Base-by-base conservation (phyloP, 2,329 filamentous ascomycete species). In the Aureobasidium sp. region DNA sequence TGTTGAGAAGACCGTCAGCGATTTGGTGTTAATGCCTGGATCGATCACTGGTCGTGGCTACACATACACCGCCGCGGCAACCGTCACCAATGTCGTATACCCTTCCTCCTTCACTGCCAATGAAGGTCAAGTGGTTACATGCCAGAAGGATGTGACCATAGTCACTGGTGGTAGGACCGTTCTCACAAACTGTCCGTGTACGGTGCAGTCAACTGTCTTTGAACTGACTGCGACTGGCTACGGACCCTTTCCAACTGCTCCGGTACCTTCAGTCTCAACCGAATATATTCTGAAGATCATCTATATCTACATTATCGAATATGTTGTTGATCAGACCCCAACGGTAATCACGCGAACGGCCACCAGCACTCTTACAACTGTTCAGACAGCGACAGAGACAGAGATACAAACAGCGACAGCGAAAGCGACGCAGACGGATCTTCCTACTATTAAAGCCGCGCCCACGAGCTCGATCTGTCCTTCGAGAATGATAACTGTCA, bases 231-330 rank as follows among this genome's bases (percentile, higher is more conserved):
- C 55, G 11, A 59, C 27, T 25, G 29, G 40, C 13, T n/a, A 13
- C 3, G 42, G 23, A 23, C 25, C 27, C 18, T 4, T 36, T 13
- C 55, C 42, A 16, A 59, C 55, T 25, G 42, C 55, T 33, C 27
- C 47, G 4, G 16, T 47, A 5, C 29, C 42, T 33, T 59, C 15
- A 40, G 4, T 16, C 38, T 40, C 15, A 40, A 36, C 42, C 55
- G 25, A 47, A 15, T 59, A 59, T 16, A 47, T 59, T 25, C 27
- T 59, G 16, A 47, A 59, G 27, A 59, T 59, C 9, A 36, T 59
- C 27, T 59, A 59, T 36, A 13, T 47, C 16, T 59, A 59, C 31
- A 15, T 45, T 10, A 47, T 58, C 13, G 54, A 58, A 23, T 27
- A 27, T 33, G 15, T 58, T 4, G 40, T 45, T 16, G 27, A 58